Conservation (phyloP, 257 asterid species). For the Solanum microdontum region DNA sequence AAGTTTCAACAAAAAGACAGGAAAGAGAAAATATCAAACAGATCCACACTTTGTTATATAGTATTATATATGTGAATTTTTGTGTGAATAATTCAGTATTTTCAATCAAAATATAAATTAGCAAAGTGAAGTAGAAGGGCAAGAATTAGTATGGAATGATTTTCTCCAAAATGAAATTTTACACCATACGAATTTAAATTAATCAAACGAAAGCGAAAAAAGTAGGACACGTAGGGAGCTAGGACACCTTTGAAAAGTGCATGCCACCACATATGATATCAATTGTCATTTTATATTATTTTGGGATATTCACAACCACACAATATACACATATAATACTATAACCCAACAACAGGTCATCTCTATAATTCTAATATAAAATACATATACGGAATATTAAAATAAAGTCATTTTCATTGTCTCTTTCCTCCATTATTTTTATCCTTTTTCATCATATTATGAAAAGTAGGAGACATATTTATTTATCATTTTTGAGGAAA, state of each 20-base stretch:
- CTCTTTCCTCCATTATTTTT: background rate
- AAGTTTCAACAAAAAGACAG: too few relatives aligned
- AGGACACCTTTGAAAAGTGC: background rate
- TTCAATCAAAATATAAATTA: too few relatives aligned
- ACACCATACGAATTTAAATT: too few relatives aligned
- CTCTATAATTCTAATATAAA: background rate
- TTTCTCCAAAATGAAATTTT: too few relatives aligned
- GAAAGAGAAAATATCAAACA: background rate
- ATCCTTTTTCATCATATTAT: background rate
- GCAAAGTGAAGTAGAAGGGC: background rate
- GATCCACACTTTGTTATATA: background rate
- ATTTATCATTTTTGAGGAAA: background rate
- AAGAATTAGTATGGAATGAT: fast-evolving
- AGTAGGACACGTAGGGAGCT: background rate
- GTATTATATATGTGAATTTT: too few relatives aligned
- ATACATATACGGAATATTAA: background rate
- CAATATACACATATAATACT: background rate
- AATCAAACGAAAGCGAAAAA: background rate
- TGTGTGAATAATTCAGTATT: too few relatives aligned
- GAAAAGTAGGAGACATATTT: background rate
- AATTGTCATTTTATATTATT: background rate
- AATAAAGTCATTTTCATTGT: background rate
- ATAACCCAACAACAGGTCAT: background rate
- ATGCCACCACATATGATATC: background rate
- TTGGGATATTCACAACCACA: background rate